Evolutionary conservation across 1,284 basidiomycete species (phyloP).

Genomic region (Sanghuangporus weigelae): DNA sequence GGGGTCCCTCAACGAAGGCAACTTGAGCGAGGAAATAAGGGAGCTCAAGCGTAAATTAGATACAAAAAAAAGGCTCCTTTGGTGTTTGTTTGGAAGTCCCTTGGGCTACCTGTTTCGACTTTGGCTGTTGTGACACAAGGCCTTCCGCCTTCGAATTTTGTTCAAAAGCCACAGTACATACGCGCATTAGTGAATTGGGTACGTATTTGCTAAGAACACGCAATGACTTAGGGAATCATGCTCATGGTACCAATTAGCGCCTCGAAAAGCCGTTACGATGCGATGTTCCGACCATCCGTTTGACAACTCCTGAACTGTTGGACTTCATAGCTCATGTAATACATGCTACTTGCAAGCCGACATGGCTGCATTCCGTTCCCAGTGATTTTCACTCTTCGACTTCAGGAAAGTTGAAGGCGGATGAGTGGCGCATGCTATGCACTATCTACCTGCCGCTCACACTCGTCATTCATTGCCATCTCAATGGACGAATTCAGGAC

Average conservation of each 20-base stretch:
- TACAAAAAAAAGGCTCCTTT: too few relatives aligned
- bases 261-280: neutral
- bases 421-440: constrained; percentile 31
- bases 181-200: neutral
- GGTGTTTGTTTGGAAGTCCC: too few relatives aligned
- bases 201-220: neutral
- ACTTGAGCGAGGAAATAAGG: too few relatives aligned
- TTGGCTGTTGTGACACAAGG: too few relatives aligned
- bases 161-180: too few relatives aligned
- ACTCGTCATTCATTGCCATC: constrained; percentile 28
- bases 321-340: constrained; percentile 15
- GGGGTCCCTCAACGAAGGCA: too few relatives aligned
- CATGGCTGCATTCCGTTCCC: constrained; percentile 32
- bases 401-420: constrained; percentile 32
- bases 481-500: neutral
- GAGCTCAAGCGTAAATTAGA: too few relatives aligned
- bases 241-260: neutral
- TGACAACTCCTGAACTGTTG: neutral
- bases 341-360: constrained; percentile 23
- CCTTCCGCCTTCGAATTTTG: too few relatives aligned
- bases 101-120: too few relatives aligned
- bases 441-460: constrained; percentile 30
- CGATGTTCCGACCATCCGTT: too few relatives aligned
- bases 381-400: constrained; percentile 27
- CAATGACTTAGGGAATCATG: neutral